Evolutionary conservation across 371 early-diverging fungal species (phyloP), one percentile per base, ranked within the genome.

Genomic region (Conidiobolus incongruus): DNA sequence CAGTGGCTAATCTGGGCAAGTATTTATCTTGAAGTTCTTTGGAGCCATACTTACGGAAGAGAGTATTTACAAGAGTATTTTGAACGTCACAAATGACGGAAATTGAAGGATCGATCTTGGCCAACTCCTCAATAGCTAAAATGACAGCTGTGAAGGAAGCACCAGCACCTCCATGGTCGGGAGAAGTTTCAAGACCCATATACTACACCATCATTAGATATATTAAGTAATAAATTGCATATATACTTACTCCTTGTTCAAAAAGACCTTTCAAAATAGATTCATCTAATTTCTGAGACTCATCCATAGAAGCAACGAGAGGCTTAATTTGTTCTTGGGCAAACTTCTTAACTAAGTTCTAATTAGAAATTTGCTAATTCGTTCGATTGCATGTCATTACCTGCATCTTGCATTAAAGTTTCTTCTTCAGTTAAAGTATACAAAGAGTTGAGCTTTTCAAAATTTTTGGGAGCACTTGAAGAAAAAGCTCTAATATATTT

Each of bases 61-160:
- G 57, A n/a, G 94, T 93, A 63, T 85, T 82, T 50, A 95, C 94
- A 24, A 95, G 66, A 0, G 94, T 94, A 66, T 94, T 95, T 67
- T 96, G 97, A 40, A 96, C 94, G 62, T 96, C 97, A 59, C 91
- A 89, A 44, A 81, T 52, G 11, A 89, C 93, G 56, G 73, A 70
- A 50, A 95, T 70, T 19, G 89, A 79, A 13, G 95, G 89, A 62
- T 96, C 97, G 22, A 96, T 66, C 68, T 90, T 92, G 59, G 94
- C 87, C 34, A 96, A 70, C 58, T 95, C 77, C 62, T 96, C 97
- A 47, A 95, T 75, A 28, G 73, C 77, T 33, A 90, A 52, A 35
- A 96, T 88, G 42, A 90, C 93, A 10, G 91, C 77, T 34, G 80
- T 81, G 63, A 95, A 96, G 2, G 87, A 84, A 17, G 79, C 70